Percentiles rank a stretch among this genome's conserved stretches.
Evolutionary conservation across 805 yeast species (phyloP).

Genomic region (Zygosaccharomyces pseudorouxii): DNA sequence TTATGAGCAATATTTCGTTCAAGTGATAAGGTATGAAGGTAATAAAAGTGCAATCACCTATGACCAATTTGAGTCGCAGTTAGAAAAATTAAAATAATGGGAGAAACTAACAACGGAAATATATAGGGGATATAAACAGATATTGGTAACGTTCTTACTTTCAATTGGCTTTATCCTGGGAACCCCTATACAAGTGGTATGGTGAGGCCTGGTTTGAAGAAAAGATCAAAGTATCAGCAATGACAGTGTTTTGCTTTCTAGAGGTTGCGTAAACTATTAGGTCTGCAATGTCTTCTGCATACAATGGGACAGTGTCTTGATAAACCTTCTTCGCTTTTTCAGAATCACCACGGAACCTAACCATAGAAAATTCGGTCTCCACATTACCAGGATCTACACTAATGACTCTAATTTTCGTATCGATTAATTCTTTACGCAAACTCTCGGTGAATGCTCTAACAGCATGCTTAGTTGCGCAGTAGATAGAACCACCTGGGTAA

Average conservation of each 20-base stretch:
- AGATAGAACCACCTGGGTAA: constrained; percentile 73
- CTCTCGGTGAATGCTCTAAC: constrained; percentile 67
- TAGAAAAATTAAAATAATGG: constrained; percentile 8
- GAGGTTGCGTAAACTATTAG: constrained; percentile 53
- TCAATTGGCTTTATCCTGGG: not conserved
- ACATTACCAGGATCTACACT: constrained; percentile 69
- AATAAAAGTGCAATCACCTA: constrained; percentile 42
- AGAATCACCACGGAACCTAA: constrained; percentile 55
- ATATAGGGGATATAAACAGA: not conserved
- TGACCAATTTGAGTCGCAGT: constrained; percentile 35
- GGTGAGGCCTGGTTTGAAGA: constrained; percentile 85
- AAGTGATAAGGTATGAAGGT: constrained; percentile 55
- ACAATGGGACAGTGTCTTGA: constrained; percentile 50
- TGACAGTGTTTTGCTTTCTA: constrained; percentile 53
- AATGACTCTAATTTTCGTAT: constrained; percentile 62
- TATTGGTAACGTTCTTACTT: not conserved
- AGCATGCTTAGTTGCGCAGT: constrained; percentile 72
- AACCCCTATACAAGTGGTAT: constrained; percentile 50
- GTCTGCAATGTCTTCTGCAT: constrained; percentile 58
- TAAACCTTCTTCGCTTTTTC: constrained; percentile 52
- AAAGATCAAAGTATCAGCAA: constrained; percentile 75
- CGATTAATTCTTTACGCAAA: constrained; percentile 68
- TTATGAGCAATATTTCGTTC: constrained; percentile 33
- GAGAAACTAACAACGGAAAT: not conserved
- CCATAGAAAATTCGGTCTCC: constrained; percentile 60